Evolutionary conservation across 1,139 yeast species (phyloP), one percentile per base, ranked within the genome.

Genomic region (Ogataea hybrid): DNA sequence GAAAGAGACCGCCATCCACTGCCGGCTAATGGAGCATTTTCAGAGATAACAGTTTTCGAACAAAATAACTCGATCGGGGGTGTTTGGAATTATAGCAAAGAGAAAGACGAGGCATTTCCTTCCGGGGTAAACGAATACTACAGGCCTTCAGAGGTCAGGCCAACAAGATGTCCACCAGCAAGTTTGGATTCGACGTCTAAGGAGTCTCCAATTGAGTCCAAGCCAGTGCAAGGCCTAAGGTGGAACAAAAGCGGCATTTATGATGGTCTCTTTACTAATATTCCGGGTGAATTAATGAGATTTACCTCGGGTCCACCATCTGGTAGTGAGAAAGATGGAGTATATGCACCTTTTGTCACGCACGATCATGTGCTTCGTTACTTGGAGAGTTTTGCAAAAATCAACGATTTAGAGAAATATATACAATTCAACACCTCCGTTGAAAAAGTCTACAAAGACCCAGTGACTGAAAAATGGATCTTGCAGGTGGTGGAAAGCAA

Each of bases 341-440:
- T 10, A 6, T 23, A 23, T 10, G 25, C 25, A 23, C 41, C 41
- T 28, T 81, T 77, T 50, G 79, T 83, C 8, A 67, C 63, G 27
- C 70, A 79, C 45, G 53, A 63, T 1, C 71, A 71, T 29, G 81
- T 81, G 3, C 53, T 69, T 35, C 51, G 64, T 28, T 79, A 79
- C 50, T 54, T 79, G 39, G 65, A 65, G 29, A 53, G 62, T 10
- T 80, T 75, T 55, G 62, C 78, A 14, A 44, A 55, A 1, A 54
- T 72, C 27, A 58, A 64, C 28, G 64, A 63, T 0, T 60, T 76
- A 10, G 61, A 61, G 44, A 57, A 58, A n/a, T 51, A 56, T 32
- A 66, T 74, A 14, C 53, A 54, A 12, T 72, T 71, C 51, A 59
- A 67, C 45, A 59, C 71, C 9, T 61, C 57, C 46, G 76, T 75